phyloP scores from a whole-genome alignment of 2,329 filamentous ascomycete genomes.

The Cercospora citrullina region DNA sequence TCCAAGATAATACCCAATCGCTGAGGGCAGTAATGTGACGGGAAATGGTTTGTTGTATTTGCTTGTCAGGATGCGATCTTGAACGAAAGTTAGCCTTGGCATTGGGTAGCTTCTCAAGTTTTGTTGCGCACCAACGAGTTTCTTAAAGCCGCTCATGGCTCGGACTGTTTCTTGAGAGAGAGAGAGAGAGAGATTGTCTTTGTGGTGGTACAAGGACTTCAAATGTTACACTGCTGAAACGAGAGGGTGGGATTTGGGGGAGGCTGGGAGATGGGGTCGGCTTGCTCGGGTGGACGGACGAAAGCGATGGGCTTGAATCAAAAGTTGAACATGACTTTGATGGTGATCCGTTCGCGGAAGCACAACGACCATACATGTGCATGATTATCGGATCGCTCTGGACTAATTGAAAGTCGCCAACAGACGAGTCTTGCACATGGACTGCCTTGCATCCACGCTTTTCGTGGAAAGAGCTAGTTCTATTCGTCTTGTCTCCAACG shows the following conservation, averaged over 20 bases:
- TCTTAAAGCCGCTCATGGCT: constrained; percentile 21
- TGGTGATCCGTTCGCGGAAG: background rate
- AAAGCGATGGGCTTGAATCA: background rate
- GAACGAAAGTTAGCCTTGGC: background rate
- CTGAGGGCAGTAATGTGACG: constrained; percentile 36
- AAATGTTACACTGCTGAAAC: background rate
- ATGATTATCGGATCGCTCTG: background rate
- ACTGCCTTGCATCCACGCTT: background rate
- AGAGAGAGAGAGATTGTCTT: too few species aligned
- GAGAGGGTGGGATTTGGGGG: background rate
- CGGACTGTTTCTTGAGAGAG: background rate
- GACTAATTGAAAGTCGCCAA: background rate
- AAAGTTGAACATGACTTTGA: background rate
- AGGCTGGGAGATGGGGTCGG: background rate
- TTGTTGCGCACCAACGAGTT: constrained; percentile 23
- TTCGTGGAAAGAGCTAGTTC: background rate
- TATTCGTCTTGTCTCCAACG: too few species aligned
- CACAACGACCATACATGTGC: background rate
- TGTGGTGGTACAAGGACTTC: background rate
- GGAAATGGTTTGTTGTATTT: constrained; percentile 40
- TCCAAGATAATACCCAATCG: constrained; percentile 36
- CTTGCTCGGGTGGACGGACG: constrained; percentile 1
- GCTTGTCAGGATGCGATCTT: constrained; percentile 35
- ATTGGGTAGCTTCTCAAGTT: background rate
- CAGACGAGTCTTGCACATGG: background rate